Conservation (phyloP, 1,284 basidiomycete species). For the Ganoderma multipileum region DNA sequence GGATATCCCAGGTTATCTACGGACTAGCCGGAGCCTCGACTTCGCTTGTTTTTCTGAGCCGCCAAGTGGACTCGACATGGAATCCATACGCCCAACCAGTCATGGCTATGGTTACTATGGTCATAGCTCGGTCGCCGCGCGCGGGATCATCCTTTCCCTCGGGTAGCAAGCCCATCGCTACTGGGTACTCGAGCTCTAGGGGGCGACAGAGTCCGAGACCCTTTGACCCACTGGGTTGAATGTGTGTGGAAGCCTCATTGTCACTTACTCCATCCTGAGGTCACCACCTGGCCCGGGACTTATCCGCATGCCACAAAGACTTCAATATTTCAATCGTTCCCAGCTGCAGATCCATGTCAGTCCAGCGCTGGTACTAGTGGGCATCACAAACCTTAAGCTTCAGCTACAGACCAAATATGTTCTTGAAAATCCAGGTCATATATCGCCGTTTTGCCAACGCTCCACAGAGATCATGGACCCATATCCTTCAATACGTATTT, state of each 20-base stretch:
- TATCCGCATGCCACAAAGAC: not conserved
- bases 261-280: not conserved
- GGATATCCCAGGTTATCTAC: no score
- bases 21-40: no score
- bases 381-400: not conserved
- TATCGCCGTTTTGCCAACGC: not conserved
- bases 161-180: no score
- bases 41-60: no score
- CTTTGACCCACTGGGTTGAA: constrained; percentile 32
- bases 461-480: not conserved
- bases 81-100: no score
- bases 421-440: not conserved
- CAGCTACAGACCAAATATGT: not conserved
- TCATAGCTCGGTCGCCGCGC: no score
- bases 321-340: not conserved
- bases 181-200: no score
- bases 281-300: not conserved
- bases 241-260: not conserved
- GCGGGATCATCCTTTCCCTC: no score
- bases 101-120: no score
- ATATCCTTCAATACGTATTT: not conserved
- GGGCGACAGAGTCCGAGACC: constrained; percentile 3
- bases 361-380: not conserved
- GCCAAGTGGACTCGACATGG: no score
- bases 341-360: not conserved